Base-by-base conservation (phyloP, 345 rosid species). In the Salix brachista region DNA sequence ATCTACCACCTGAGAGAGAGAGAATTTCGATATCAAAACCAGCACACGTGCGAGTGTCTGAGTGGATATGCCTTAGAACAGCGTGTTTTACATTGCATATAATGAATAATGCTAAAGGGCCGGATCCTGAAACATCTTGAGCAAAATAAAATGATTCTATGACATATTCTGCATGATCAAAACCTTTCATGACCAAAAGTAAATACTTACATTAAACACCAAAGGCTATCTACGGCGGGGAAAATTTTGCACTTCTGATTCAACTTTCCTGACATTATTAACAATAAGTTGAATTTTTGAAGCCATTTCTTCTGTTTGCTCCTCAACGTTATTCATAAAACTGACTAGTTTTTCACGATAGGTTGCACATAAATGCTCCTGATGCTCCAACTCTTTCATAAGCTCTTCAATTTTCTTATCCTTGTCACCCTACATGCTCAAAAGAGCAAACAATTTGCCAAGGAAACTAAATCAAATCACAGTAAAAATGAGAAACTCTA, bases 341-440 rank as follows among this genome's bases (percentile, higher is more conserved):
- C 79, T 80, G 66, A 87, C 76, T 77, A 92, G 50, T 73, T 83
- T 83, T 76, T 88, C 89, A 77, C 90, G 81, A 73, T 88, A 88
- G 25, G 82, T 72, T 37, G 58, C 60, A 69, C 93, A 90, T 69
- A 90, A 69, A 75, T 84, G 86, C 56, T 90, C 90, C 41, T 88
- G 94, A 71, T 4, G 89, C 79, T 83, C 86, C 78, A 90, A 56
- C 84, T 90, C 95, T 76, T 46, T 67, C 0, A 77, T 84, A 18
- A 90, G 89, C 75, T 87, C 92, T 82, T 89, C 84, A 23, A 92
- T 92, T 81, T 83, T 88, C 89, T 83, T 84, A 30, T 90, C 93
- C 79, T 90, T 92, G 77, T 88, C 92, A 37, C 85, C 92, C 97
- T 92, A 67, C 82, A 79, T 73, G 71, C 65, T 74, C 42, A 64